A percentile compares a stretch with the other conserved stretches of the same genome.
These are phyloP conservation scores for Xylaria sp. DNA, from an alignment of 2,329 filamentous ascomycete genomes.

Conservation along the genomic window DNA sequence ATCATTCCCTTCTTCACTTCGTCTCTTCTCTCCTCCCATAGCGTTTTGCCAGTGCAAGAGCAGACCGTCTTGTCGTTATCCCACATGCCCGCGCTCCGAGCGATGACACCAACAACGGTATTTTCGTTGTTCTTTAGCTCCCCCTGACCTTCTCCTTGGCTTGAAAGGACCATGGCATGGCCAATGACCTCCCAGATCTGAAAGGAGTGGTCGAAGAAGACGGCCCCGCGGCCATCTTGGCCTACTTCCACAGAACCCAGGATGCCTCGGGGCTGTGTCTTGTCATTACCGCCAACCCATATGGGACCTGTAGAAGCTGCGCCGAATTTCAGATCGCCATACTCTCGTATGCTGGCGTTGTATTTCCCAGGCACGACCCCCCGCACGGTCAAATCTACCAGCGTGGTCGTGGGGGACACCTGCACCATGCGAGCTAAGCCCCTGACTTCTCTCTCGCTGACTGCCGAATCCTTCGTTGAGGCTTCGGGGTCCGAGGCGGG, in stretches of 20 bases:
- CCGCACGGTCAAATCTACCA: slow-evolving; percentile 88
- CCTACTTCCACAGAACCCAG: slow-evolving; percentile 83
- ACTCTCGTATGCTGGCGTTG: slow-evolving; percentile 84
- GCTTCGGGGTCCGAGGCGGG: slow-evolving; percentile 53
- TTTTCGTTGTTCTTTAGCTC: slow-evolving; percentile 80
- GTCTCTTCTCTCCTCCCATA: slow-evolving; percentile 96
- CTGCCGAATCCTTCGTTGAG: slow-evolving; percentile 45
- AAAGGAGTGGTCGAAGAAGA: slow-evolving; percentile 83
- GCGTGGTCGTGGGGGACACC: slow-evolving; percentile 78
- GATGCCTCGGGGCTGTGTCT: slow-evolving; percentile 59
- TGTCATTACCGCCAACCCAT: slow-evolving; percentile 68
- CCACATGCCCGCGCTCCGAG: slow-evolving; percentile 96
- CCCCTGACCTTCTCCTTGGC: slow-evolving; percentile 67
- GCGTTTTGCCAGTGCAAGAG: slow-evolving; percentile 96
- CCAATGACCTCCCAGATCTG: slow-evolving; percentile 98
- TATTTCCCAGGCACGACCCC: slow-evolving; percentile 86
- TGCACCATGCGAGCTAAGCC: slow-evolving; percentile 95
- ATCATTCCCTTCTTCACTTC: slow-evolving; percentile 92
- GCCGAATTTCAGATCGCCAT: slow-evolving; percentile 86
- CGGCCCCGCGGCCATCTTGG: slow-evolving; percentile 77
- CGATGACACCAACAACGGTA: slow-evolving; percentile 92
- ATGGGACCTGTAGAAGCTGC: slow-evolving; percentile 85
- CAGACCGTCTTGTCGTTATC: slow-evolving; percentile 99
- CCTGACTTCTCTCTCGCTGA: slow-evolving; percentile 70
- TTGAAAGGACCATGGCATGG: slow-evolving; percentile 87